A percentile compares a stretch with the other conserved stretches of the same genome.
Evolutionary conservation across 768 basidiomycete species (phyloP).

Genomic region (Dioszegia aurantiaca): DNA sequence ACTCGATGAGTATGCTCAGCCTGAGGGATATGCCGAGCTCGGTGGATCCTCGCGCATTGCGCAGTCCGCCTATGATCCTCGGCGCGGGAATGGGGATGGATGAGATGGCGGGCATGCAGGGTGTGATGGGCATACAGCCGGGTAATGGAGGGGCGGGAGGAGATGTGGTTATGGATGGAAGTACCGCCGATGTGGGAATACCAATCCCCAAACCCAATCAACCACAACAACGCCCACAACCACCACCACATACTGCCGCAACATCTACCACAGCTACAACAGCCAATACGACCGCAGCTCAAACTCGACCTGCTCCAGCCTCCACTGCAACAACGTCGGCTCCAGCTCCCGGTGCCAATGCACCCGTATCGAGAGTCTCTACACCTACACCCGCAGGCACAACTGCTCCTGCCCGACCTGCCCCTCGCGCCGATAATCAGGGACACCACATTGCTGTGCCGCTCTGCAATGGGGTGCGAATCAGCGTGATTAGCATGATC

Average conservation of each 20-base stretch:
- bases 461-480: constrained; percentile 27
- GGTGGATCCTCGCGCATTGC: constrained; percentile 33
- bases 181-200: background rate
- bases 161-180: constrained; percentile 1
- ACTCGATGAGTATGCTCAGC: constrained; percentile 24
- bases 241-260: constrained; percentile 8
- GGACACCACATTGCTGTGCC: background rate
- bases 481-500: constrained; percentile 42
- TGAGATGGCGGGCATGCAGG: background rate
- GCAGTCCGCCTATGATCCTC: constrained; percentile 30
- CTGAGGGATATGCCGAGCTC: constrained; percentile 17
- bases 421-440: background rate
- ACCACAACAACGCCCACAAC: constrained; percentile 13
- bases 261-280: background rate
- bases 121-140: background rate
- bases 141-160: background rate
- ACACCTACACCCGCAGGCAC: background rate
- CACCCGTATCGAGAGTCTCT: background rate
- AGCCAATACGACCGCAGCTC: background rate
- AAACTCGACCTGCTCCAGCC: no score
- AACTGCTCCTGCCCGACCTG: background rate
- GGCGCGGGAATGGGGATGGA: background rate
- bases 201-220: background rate
- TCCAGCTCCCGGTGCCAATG: no score
- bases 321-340: no score